phyloP scores from a whole-genome alignment of 805 yeast genomes.

The Diddensiella caesifluorescens region DNA sequence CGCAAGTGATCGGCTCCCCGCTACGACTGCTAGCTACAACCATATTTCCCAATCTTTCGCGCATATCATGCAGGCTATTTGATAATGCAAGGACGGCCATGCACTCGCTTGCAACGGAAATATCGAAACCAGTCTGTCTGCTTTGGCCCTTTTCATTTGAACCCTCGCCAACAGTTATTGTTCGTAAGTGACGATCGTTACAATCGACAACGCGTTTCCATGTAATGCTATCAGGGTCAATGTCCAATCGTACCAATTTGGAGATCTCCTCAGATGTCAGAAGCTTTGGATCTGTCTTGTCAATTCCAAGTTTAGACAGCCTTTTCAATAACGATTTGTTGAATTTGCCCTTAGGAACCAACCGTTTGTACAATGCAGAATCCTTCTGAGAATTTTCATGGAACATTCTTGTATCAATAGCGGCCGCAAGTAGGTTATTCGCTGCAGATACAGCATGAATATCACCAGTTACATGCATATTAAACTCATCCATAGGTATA shows the following conservation, averaged over 20 bases:
- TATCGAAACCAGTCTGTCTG: slow-evolving; percentile 88
- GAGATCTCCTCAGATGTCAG: slow-evolving; percentile 70
- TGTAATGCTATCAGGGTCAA: slow-evolving; percentile 84
- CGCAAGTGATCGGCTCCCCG: slow-evolving; percentile 86
- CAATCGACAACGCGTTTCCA: slow-evolving; percentile 93
- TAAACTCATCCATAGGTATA: slow-evolving; percentile 98
- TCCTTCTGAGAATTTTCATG: slow-evolving; percentile 87
- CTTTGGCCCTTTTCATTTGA: slow-evolving; percentile 87
- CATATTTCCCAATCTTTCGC: slow-evolving; percentile 79
- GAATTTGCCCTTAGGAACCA: slow-evolving; percentile 80
- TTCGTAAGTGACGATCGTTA: slow-evolving; percentile 88
- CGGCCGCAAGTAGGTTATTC: slow-evolving; percentile 90
- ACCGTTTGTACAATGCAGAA: slow-evolving; percentile 70
- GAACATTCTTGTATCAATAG: slow-evolving; percentile 94
- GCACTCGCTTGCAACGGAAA: slow-evolving; percentile 92
- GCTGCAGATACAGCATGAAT: slow-evolving; percentile 96
- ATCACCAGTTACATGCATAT: slow-evolving; percentile 96
- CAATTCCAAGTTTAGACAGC: slow-evolving; percentile 70
- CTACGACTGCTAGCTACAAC: slow-evolving; percentile 76
- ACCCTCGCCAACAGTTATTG: slow-evolving; percentile 84
- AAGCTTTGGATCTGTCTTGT: slow-evolving; percentile 69
- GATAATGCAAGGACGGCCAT: slow-evolving; percentile 94
- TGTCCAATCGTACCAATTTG: slow-evolving; percentile 74
- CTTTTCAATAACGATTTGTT: slow-evolving; percentile 75
- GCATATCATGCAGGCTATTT: slow-evolving; percentile 71